Percentiles rank a stretch among this genome's conserved stretches.
Evolutionary conservation across 2,329 filamentous ascomycete genomes (phyloP).

Genomic region (Drechslerella coelobrocha): DNA sequence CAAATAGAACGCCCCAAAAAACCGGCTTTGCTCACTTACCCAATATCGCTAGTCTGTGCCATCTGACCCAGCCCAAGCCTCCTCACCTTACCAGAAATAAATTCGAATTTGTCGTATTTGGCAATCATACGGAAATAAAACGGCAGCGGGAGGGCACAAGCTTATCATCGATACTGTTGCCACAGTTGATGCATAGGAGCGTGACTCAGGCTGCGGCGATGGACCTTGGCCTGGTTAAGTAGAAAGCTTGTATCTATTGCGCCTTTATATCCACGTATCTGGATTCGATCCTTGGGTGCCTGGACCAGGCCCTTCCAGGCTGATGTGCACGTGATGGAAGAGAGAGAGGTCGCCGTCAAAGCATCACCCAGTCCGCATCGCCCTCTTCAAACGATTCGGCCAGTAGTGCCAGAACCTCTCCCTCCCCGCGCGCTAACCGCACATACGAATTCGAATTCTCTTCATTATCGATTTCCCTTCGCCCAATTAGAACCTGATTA

Average conservation of each 20-base stretch:
- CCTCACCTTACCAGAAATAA: not conserved
- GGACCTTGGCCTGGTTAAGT: no score
- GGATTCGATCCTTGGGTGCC: no score
- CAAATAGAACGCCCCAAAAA: not conserved
- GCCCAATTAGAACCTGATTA: not conserved
- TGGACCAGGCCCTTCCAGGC: no score
- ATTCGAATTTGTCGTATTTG: not conserved
- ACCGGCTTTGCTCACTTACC: not conserved
- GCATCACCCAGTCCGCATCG: slow-evolving; percentile 5
- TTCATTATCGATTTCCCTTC: slow-evolving; percentile 2
- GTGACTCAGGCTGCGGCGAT: no score
- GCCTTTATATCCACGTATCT: no score
- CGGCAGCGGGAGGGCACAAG: not conserved
- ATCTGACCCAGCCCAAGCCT: not conserved
- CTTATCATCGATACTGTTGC: not conserved
- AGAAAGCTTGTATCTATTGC: no score
- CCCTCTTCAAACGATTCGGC: not conserved
- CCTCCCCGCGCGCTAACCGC: not conserved
- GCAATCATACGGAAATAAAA: not conserved
- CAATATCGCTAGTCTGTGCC: not conserved
- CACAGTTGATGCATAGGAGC: not conserved
- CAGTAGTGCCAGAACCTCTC: not conserved
- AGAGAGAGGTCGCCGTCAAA: not conserved
- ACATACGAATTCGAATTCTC: slow-evolving; percentile 2
- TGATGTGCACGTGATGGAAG: no score